phyloP scores from a whole-genome alignment of 371 early-diverging fungal genomes.

The Amoeboradix gromovi region DNA sequence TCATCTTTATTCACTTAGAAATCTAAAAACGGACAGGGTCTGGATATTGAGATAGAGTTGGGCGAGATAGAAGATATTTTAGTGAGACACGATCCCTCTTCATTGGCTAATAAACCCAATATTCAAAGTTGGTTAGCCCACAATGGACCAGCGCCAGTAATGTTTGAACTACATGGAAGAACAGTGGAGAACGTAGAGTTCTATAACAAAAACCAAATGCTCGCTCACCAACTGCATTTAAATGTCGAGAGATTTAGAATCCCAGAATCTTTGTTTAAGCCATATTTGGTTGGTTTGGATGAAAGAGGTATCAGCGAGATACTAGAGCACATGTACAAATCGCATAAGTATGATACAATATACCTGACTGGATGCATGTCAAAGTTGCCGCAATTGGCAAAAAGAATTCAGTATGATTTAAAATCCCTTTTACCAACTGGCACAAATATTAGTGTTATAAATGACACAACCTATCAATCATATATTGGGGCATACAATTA shows the following conservation, averaged over 20 bases:
- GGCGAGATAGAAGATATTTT: background rate
- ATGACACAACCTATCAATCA: background rate
- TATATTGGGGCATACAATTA: background rate
- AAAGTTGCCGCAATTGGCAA: background rate
- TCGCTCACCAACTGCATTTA: constrained; percentile 2
- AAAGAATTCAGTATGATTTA: background rate
- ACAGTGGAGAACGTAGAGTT: background rate
- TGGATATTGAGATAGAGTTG: background rate
- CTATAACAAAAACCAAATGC: background rate
- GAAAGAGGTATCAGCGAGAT: constrained; percentile 11
- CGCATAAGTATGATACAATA: background rate
- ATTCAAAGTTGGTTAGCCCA: background rate
- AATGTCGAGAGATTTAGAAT: constrained; percentile 15
- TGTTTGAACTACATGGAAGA: background rate
- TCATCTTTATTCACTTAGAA: background rate
- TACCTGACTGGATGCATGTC: background rate
- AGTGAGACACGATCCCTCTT: background rate
- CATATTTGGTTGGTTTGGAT: constrained; percentile 11
- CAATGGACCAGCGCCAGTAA: background rate
- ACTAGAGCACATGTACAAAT: background rate
- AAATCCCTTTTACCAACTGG: background rate
- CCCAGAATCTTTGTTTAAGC: constrained; percentile 16
- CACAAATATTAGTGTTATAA: background rate
- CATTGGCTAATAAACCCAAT: background rate
- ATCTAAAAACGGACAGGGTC: background rate